phyloP scores from a whole-genome alignment of 495 filamentous ascomycete species.

The Aspergillus diversus region DNA sequence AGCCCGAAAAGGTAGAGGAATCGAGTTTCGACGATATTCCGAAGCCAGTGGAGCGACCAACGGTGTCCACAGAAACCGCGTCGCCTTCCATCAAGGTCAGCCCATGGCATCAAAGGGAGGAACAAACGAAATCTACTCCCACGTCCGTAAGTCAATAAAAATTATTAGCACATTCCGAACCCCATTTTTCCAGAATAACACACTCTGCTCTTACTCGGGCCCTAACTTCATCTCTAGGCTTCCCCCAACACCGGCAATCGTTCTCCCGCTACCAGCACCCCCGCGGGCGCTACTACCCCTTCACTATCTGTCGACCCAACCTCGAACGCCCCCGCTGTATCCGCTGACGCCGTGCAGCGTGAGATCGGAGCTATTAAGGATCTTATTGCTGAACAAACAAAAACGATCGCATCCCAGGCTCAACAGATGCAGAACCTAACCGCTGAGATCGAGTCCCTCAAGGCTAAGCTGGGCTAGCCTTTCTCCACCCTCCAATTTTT shows the following conservation, averaged over 20 bases:
- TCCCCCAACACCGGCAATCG: conserved; percentile 19
- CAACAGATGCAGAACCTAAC: conserved; percentile 49
- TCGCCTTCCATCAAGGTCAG: conserved; percentile 39
- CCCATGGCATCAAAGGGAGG: conserved; percentile 41
- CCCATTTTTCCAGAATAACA: no score
- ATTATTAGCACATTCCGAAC: no score
- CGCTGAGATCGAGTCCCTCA: conserved; percentile 50
- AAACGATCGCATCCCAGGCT: conserved; percentile 48
- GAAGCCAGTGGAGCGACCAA: conserved; percentile 60
- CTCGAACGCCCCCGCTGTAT: conserved; percentile 22
- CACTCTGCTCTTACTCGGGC: no score
- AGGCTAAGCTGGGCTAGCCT: conserved; percentile 43
- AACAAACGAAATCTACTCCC: conserved; percentile 29
- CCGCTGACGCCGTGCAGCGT: conserved; percentile 34
- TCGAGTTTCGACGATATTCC: conserved; percentile 84
- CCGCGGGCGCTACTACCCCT: conserved; percentile 28
- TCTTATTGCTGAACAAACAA: conserved; percentile 49
- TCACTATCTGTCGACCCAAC: conserved; percentile 26
- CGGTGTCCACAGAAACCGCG: conserved; percentile 34
- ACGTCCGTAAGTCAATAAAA: conserved; percentile 20
- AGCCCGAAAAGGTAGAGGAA: conserved; percentile 60
- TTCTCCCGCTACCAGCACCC: conserved; percentile 20
- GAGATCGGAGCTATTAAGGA: conserved; percentile 52
- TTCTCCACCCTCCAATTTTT: conserved; percentile 1
- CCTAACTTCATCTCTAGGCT: conserved; percentile 13